Evolutionary conservation across 305 asterid species (phyloP).

Genomic region (Salvia sclarea): DNA sequence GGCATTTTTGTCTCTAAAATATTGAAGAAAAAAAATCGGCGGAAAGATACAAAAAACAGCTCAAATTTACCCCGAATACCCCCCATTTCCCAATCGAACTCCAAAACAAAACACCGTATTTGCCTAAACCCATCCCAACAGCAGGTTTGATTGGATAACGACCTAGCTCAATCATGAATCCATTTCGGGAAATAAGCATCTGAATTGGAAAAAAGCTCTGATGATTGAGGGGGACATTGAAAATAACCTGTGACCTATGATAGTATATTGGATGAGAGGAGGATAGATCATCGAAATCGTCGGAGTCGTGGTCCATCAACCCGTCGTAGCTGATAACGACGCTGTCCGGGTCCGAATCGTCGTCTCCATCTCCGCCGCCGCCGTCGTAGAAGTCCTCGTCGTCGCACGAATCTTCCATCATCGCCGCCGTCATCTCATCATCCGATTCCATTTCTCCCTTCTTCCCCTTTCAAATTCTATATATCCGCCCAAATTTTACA

Average conservation of each 20-base stretch:
- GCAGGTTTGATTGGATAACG: conserved; percentile 23
- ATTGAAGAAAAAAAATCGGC: background rate
- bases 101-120: conserved; percentile 20
- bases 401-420: conserved; percentile 65
- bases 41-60: conserved; percentile 8
- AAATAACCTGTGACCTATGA: conserved; percentile 67
- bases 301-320: conserved; percentile 71
- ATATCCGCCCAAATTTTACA: background rate
- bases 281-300: conserved; percentile 63
- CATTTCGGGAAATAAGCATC: background rate
- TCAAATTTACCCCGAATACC: conserved; percentile 21
- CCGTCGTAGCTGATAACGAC: conserved; percentile 64
- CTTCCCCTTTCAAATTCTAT: background rate
- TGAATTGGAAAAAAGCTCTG: background rate
- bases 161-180: conserved; percentile 26
- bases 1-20: conserved; percentile 16
- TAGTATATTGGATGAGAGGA: conserved; percentile 35
- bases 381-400: conserved; percentile 69
- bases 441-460: conserved; percentile 51
- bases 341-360: conserved; percentile 60
- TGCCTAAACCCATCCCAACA: conserved; percentile 23
- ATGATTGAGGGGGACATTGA: conserved; percentile 15
- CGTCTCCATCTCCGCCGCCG: conserved; percentile 57
- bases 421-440: conserved; percentile 56
- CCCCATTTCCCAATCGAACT: conserved; percentile 24